Evolutionary conservation across 139 green algal genomes (phyloP).

Genomic region (Picochlorum sp.): DNA sequence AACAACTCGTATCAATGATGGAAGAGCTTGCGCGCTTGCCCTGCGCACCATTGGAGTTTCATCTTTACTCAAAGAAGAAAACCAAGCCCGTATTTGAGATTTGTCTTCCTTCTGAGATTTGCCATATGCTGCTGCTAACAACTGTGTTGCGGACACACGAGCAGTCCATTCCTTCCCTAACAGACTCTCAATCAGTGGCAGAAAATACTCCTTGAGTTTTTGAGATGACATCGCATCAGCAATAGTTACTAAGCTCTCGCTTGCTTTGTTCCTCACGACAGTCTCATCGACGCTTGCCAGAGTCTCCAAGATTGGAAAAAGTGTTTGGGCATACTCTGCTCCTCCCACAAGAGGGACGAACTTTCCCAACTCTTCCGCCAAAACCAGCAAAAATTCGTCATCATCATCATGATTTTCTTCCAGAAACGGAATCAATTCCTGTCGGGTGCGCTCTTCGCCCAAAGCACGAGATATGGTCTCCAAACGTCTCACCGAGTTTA

Average conservation of each 20-base stretch:
- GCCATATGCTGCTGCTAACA: slow-evolving; percentile 82
- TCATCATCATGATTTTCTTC: slow-evolving; percentile 94
- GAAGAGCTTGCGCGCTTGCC: slow-evolving; percentile 69
- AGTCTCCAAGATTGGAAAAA: slow-evolving; percentile 89
- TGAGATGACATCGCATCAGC: slow-evolving; percentile 56
- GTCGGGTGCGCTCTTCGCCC: slow-evolving; percentile 85
- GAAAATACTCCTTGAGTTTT: slow-evolving; percentile 63
- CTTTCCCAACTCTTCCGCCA: slow-evolving; percentile 93
- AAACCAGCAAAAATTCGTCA: slow-evolving; percentile 82
- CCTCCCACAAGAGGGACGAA: slow-evolving; percentile 93
- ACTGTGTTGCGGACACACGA: slow-evolving; percentile 79
- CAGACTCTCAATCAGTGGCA: slow-evolving; percentile 76
- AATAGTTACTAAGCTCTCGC: slow-evolving; percentile 78
- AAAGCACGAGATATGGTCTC: slow-evolving; percentile 89
- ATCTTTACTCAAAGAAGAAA: slow-evolving; percentile 76
- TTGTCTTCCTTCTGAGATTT: slow-evolving; percentile 13
- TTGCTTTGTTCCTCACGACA: slow-evolving; percentile 92
- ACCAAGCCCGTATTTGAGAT: slow-evolving; percentile 71
- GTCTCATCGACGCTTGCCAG: slow-evolving; percentile 95
- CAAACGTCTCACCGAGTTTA: slow-evolving; percentile 88
- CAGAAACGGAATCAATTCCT: slow-evolving; percentile 97
- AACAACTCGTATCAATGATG: slow-evolving; percentile 66
- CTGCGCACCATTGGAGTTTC: slow-evolving; percentile 98
- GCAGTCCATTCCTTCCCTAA: slow-evolving; percentile 89
- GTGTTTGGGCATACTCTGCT: slow-evolving; percentile 51